Evolutionary conservation across 2,329 filamentous ascomycete genomes (phyloP).

Genomic region (Colletotrichum chlorophyti): DNA sequence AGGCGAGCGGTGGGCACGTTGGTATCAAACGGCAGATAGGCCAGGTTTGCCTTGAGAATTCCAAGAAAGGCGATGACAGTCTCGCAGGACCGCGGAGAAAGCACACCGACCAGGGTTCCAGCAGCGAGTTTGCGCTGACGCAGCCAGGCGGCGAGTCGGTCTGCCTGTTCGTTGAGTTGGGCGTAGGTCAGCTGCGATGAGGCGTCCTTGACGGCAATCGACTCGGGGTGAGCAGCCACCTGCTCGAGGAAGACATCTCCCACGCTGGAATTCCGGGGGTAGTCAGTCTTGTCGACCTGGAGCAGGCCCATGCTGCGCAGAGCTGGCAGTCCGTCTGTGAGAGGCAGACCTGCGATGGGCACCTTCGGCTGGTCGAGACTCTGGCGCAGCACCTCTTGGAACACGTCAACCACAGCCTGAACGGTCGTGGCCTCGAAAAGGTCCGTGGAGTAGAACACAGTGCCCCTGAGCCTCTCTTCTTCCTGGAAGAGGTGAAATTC

Average conservation of each 20-base stretch:
- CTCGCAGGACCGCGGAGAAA: constrained; percentile 32
- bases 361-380: background rate
- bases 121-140: background rate
- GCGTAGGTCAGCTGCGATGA: constrained; percentile 29
- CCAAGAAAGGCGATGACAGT: constrained; percentile 25
- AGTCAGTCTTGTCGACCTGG: constrained; percentile 1
- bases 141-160: constrained; percentile 32
- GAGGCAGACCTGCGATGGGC: background rate
- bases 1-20: constrained; percentile 23
- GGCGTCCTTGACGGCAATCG: constrained; percentile 31
- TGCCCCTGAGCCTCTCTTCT: constrained; percentile 15
- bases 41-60: constrained; percentile 31
- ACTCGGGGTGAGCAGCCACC: constrained; percentile 15
- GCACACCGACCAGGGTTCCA: constrained; percentile 31
- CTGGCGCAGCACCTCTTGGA: background rate
- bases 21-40: constrained; percentile 30
- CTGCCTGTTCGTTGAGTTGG: constrained; percentile 31
- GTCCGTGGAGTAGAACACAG: constrained; percentile 28
- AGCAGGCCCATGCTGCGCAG: constrained; percentile 27
- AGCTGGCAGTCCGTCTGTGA: background rate
- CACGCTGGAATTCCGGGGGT: constrained; percentile 30
- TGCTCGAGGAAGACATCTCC: constrained; percentile 33
- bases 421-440: constrained; percentile 20
- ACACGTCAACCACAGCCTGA: constrained; percentile 30
- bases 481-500: constrained; percentile 34